phyloP scores from a whole-genome alignment of 345 rosid genomes.

The Reutealis trisperma region DNA sequence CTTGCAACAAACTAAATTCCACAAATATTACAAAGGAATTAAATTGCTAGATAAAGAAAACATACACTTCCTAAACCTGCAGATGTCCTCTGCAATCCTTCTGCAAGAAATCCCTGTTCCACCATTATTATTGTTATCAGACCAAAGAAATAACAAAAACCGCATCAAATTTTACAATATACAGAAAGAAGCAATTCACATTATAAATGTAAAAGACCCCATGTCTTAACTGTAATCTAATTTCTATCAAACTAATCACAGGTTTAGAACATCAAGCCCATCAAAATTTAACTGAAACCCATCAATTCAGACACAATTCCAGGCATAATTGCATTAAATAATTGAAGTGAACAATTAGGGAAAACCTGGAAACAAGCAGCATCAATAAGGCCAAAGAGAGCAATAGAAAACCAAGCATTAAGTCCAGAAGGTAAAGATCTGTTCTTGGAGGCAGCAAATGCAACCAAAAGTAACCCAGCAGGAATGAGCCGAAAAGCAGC shows the following conservation, averaged over 20 bases:
- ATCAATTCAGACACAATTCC: not conserved
- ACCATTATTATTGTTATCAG: not conserved
- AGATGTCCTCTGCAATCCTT: constrained; percentile 87
- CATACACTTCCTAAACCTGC: constrained; percentile 93
- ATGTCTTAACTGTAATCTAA: not conserved
- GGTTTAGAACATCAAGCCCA: not conserved
- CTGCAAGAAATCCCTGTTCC: constrained; percentile 81
- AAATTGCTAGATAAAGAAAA: not conserved
- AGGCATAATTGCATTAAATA: not conserved
- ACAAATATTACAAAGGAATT: constrained; percentile 6
- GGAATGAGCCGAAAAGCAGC: constrained; percentile 88
- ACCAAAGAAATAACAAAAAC: not conserved
- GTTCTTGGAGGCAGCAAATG: constrained; percentile 62
- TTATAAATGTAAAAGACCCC: not conserved
- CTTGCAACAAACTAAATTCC: constrained; percentile 1
- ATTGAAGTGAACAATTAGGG: not conserved
- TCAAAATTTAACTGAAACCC: not conserved
- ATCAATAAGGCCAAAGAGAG: constrained; percentile 79
- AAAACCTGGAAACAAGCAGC: constrained; percentile 83
- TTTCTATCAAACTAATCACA: not conserved
- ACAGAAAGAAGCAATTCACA: not conserved
- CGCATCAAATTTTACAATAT: not conserved
- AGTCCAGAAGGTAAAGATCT: constrained; percentile 67
- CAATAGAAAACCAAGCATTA: constrained; percentile 81
- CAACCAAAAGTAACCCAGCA: constrained; percentile 71